A percentile compares a stretch with the other conserved stretches of the same genome.
Evolutionary conservation across 305 asterid species (phyloP).

Genomic region (Striga hermonthica): DNA sequence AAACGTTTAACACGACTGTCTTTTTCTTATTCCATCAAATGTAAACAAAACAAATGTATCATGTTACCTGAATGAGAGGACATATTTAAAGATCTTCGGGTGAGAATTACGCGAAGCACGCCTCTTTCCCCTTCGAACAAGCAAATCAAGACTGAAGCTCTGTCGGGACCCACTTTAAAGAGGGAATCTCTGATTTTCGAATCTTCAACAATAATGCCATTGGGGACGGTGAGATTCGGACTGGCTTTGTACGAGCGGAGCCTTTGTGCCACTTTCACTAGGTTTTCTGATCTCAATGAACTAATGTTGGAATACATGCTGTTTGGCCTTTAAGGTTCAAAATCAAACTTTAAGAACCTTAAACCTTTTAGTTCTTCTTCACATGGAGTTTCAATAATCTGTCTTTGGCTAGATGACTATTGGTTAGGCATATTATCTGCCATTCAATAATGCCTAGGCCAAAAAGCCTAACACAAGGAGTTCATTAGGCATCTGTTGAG

Average conservation of each 20-base stretch:
- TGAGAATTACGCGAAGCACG: conserved; percentile 70
- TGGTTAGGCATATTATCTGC: too few species aligned
- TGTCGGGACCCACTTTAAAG: conserved; percentile 30
- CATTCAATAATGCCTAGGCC: too few species aligned
- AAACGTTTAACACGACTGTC: not conserved
- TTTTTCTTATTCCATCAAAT: not conserved
- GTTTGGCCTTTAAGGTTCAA: not conserved
- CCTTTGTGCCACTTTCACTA: conserved; percentile 44
- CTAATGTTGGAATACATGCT: conserved; percentile 38
- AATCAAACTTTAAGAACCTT: too few species aligned
- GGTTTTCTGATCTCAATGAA: conserved; percentile 40
- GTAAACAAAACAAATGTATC: not conserved
- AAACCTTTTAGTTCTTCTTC: too few species aligned
- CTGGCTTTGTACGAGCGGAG: conserved; percentile 38
- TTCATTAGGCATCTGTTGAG: too few species aligned
- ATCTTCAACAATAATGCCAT: conserved; percentile 5
- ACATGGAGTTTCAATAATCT: too few species aligned
- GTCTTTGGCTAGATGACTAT: too few species aligned
- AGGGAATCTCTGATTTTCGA: conserved; percentile 16
- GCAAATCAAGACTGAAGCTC: conserved; percentile 79
- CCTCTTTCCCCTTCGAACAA: conserved; percentile 57
- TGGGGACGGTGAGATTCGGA: not conserved
- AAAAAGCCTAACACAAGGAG: too few species aligned
- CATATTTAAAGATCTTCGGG: conserved; percentile 64
- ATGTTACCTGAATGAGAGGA: conserved; percentile 66